These are phyloP conservation scores for Aspergillus novofumigatus DNA, from an alignment of 2,329 filamentous ascomycete genomes.

Conservation along the genomic window DNA sequence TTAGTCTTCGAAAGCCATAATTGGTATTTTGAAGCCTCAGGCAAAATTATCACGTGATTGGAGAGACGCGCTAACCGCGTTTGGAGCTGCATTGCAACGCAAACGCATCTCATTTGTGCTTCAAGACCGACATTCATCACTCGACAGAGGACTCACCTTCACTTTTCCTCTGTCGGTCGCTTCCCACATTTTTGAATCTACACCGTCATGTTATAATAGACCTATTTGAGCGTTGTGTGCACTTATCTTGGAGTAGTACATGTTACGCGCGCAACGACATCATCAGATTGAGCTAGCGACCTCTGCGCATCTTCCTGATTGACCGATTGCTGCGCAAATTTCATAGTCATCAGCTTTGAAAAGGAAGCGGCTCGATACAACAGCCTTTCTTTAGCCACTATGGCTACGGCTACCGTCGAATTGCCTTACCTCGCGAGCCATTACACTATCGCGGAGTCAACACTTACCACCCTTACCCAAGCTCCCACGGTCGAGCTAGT, in stretches of 20 bases:
- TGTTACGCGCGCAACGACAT: conserved; percentile 6
- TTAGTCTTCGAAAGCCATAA: neutral
- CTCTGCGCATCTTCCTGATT: neutral
- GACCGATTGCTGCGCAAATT: conserved; percentile 11
- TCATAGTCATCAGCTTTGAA: neutral
- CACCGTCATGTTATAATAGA: conserved; percentile 16
- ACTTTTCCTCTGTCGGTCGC: conserved; percentile 11
- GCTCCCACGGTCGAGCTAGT: conserved; percentile 73
- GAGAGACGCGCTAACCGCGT: conserved; percentile 12
- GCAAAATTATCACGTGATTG: conserved; percentile 3
- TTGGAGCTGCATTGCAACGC: conserved; percentile 10
- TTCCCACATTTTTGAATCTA: conserved; percentile 3
- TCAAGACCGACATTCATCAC: conserved; percentile 7
- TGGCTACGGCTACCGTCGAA: conserved; percentile 56
- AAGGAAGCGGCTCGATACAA: conserved; percentile 14
- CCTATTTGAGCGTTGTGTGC: conserved; percentile 14
- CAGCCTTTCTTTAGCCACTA: conserved; percentile 26
- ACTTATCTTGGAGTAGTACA: conserved; percentile 10
- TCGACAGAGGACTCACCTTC: conserved; percentile 7
- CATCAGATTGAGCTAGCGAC: conserved; percentile 22
- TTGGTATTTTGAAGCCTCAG: conserved; percentile 2
- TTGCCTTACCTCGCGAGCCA: conserved; percentile 57
- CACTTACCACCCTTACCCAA: conserved; percentile 52
- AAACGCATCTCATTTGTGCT: conserved; percentile 9
- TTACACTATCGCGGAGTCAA: conserved; percentile 54